phyloP scores from a whole-genome alignment of 495 filamentous ascomycete genomes.

The Tirmania nivea region DNA sequence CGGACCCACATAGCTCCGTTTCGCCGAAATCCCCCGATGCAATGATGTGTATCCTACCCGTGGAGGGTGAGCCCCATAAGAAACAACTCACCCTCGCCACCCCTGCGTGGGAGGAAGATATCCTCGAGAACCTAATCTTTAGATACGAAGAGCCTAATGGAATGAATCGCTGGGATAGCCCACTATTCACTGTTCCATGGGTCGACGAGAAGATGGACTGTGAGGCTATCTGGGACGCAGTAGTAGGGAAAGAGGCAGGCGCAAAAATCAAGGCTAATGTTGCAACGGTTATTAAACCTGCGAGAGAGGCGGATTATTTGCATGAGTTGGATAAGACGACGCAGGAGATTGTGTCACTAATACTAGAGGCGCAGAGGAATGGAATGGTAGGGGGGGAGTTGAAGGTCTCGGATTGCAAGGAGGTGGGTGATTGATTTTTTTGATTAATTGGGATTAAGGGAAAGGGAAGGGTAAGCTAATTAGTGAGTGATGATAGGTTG shows the following conservation, averaged over 20 bases:
- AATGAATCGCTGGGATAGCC: conserved; percentile 87
- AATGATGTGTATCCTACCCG: too few relatives aligned
- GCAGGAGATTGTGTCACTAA: conserved; percentile 54
- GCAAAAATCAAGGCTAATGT: conserved; percentile 51
- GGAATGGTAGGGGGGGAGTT: conserved; percentile 29
- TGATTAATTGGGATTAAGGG: conserved; percentile 1
- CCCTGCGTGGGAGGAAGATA: conserved; percentile 36
- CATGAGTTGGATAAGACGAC: conserved; percentile 70
- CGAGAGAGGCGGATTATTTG: conserved; percentile 54
- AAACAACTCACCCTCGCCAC: background rate
- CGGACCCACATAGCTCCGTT: background rate
- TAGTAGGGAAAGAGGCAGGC: conserved; percentile 34
- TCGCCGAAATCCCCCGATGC: background rate
- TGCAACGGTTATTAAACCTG: conserved; percentile 53
- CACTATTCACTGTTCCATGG: conserved; percentile 73
- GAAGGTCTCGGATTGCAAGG: conserved; percentile 21
- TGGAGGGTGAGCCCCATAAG: too few relatives aligned
- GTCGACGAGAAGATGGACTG: conserved; percentile 45
- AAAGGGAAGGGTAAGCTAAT: background rate
- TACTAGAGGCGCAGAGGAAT: conserved; percentile 45
- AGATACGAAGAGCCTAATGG: conserved; percentile 92
- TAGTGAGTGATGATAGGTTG: conserved; percentile 16
- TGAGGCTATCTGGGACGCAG: conserved; percentile 52
- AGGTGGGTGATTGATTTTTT: conserved; percentile 4
- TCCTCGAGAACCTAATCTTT: conserved; percentile 84